Evolutionary conservation across 208 protist species (phyloP), one percentile per base, ranked within the genome.

Genomic region (Leishmania lainsoni): DNA sequence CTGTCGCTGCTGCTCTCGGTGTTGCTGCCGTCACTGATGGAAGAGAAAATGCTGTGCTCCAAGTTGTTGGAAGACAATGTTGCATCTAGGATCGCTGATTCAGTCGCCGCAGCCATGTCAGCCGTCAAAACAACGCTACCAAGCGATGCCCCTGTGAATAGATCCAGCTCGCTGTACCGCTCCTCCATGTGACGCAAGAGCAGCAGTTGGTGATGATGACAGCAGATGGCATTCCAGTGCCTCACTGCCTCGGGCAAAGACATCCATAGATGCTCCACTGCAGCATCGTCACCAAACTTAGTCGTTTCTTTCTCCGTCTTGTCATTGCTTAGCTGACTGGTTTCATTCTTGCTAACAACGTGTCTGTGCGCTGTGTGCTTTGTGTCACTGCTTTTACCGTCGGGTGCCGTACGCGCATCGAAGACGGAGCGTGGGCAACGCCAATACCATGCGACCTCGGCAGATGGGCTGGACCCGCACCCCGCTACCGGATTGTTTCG

Each of bases 91-190:
- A 51, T 72, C 2, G 48, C 49, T 8, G 49, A 32, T 26, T 29
- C 52, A 1, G 72, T 42, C 5, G 56, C 66, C 9, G 74, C 52
- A 1, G 26, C 72, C 35, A 78, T 61, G 48, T 58, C 52, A 48
- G 63, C 45, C 3, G 66, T 42, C 42, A 68, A 5, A 8, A 35
- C 9, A 26, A 68, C 42, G 16, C 9, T 49, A 26, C 22, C 48
- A 35, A 80, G 56, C n/a, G 65, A 65, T 63, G 73, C 69, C 14
- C 90, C 90, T 0, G 88, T 88, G 59, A 78, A 48, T 2, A 93
- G 81, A 63, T 91, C 79, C 22, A 92, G 22, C 79, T 93, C 90
- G 16, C 22, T 42, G 72, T 87, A 90, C 26, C 59, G 76, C 63
- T 86, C 86, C 17, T 86, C 83, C 51, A 74, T 81, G 42, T 83